Evolutionary conservation across 139 green algal species (phyloP), one percentile per base, ranked within the genome.

Genomic region (Asterochloris erici): DNA sequence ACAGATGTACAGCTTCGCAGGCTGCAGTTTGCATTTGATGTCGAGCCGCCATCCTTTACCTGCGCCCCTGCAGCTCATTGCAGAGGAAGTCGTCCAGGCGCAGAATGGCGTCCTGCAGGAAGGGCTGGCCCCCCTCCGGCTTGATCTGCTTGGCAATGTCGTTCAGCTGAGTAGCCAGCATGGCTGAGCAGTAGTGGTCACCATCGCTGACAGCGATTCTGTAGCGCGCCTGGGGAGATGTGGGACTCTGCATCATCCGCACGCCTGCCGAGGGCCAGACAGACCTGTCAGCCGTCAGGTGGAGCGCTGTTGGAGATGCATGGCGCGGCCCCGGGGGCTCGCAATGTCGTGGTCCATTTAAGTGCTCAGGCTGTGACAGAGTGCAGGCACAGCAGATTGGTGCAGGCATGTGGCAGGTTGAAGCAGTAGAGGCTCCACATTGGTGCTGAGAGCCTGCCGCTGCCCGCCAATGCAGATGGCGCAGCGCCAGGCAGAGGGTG

Each of bases 161-260:
- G 24, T 90, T 90, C 26, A 98, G 80, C 88, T 98, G 92, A 0
- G 90, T 93, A 16, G 95, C 91, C 28, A 98, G 81, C 91, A 98
- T 96, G 24, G 88, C 89, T 19, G 86, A 86, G 27, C 85, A 84
- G 38, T 71, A 87, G 62, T 86, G 68, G 68, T 83, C 19, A 14
- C 93, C 93, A 73, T 97, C 93, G 27, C 85, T 91, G 10, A 96
- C 54, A 17, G 91, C 74, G 16, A 97, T 38, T 2, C 92, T 87
- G 75, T 86, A 97, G 14, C 92, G 85, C 63, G 88, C 87, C 38
- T 54, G 38, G 38, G 38, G 38, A 6, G 38, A 54, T 2, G 38
- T 54, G 6, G 38, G 38, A 54, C 38, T 54, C 38, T 54, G 38
- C 38, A 54, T 54, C 38, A 54, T 54, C 14, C 76, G 76, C 60